Evolutionary conservation across 257 asterid genomes (phyloP).

Genomic region (Dorcoceras hygrometricum): DNA sequence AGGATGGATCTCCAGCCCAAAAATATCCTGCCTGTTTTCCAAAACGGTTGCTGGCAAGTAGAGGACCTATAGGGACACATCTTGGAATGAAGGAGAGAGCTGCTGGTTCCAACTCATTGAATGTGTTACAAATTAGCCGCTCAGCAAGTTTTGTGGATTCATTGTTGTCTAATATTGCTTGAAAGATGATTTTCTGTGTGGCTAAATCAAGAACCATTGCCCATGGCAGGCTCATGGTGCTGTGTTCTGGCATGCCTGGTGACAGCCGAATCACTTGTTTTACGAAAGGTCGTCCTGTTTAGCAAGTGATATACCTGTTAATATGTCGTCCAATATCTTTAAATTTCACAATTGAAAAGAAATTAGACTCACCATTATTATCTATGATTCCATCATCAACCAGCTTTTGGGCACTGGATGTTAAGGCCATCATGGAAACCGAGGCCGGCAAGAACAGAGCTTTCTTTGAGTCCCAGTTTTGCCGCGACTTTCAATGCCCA

Average conservation of each 20-base stretch:
- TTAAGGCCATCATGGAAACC: conserved; percentile 34
- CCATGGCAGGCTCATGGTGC: conserved; percentile 39
- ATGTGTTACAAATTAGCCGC: conserved; percentile 48
- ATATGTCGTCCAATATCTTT: background rate
- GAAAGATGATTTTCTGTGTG: conserved; percentile 31
- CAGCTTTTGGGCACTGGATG: conserved; percentile 30
- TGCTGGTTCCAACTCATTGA: conserved; percentile 42
- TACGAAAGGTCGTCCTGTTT: conserved; percentile 39
- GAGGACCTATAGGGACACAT: conserved; percentile 45
- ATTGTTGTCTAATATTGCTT: conserved; percentile 1
- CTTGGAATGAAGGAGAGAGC: conserved; percentile 32
- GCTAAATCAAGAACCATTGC: conserved; percentile 29
- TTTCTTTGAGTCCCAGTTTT: conserved; percentile 37
- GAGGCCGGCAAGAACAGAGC: conserved; percentile 47
- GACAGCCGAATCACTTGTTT: conserved; percentile 39
- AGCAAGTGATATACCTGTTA: background rate
- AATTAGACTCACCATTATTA: conserved; percentile 33
- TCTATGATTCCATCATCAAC: conserved; percentile 50
- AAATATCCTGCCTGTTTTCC: conserved; percentile 46
- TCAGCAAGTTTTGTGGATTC: conserved; percentile 28
- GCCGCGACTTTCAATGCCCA: conserved; percentile 49
- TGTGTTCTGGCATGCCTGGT: conserved; percentile 46
- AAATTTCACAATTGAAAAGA: background rate
- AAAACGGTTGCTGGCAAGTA: conserved; percentile 41
- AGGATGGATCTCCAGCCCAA: conserved; percentile 45